Evolutionary conservation across 2,329 filamentous ascomycete species (phyloP).

Genomic region (Chaetoscypha palmicola): DNA sequence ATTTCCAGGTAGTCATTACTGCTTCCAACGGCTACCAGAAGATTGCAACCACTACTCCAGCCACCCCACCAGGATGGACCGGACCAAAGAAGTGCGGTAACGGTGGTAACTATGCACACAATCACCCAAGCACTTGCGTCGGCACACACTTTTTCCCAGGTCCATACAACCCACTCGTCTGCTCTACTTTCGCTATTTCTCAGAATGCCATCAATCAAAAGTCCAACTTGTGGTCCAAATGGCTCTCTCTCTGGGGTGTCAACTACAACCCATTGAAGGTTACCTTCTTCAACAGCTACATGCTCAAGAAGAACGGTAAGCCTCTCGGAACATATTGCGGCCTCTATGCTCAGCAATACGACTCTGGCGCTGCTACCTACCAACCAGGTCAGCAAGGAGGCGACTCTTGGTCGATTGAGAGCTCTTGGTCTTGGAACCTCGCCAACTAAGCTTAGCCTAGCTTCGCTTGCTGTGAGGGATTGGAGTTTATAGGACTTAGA

Average conservation of each 20-base stretch:
- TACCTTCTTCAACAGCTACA: slow-evolving; percentile 34
- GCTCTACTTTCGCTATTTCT: slow-evolving; percentile 11
- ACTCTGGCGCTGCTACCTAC: slow-evolving; percentile 5
- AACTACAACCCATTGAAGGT: slow-evolving; percentile 14
- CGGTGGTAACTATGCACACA: slow-evolving; percentile 10
- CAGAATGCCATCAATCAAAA: slow-evolving; percentile 15
- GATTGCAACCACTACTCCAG: slow-evolving; percentile 17
- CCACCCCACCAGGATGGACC: slow-evolving; percentile 12
- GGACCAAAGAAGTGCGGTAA: slow-evolving; percentile 12
- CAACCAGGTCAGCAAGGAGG: slow-evolving; percentile 10
- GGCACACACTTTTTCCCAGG: slow-evolving; percentile 19
- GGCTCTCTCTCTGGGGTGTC: slow-evolving; percentile 1
- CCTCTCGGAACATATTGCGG: slow-evolving; percentile 34
- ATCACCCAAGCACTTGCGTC: slow-evolving; percentile 18
- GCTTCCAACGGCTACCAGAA: slow-evolving; percentile 37
- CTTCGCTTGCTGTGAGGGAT: too few relatives aligned
- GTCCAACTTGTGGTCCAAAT: slow-evolving; percentile 1
- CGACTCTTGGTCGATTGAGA: slow-evolving; percentile 14
- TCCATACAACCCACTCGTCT: slow-evolving; percentile 18
- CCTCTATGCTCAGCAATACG: slow-evolving; percentile 28
- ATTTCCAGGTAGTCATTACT: slow-evolving; percentile 35
- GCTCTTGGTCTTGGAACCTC: slow-evolving; percentile 6
- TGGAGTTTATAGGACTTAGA: too few relatives aligned
- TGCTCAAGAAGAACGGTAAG: slow-evolving; percentile 33
- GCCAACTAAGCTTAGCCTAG: not conserved